Evolutionary conservation across 768 basidiomycete genomes (phyloP).

Genomic region (Boletus reticuloceps): DNA sequence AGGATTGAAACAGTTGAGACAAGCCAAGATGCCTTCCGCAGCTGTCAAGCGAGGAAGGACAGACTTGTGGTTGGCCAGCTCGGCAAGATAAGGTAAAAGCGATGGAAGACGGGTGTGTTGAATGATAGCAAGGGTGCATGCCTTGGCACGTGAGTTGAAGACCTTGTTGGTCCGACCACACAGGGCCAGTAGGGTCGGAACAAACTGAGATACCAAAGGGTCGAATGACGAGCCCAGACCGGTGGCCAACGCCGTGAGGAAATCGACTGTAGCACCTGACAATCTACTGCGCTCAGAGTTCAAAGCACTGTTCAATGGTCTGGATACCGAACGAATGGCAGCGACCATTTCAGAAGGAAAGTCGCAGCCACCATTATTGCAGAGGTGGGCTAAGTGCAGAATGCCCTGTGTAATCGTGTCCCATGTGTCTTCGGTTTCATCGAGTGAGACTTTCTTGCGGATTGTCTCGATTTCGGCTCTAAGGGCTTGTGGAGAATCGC

Average conservation of each 20-base stretch:
- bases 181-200: constrained; percentile 65
- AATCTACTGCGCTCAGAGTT: constrained; percentile 73
- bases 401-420: constrained; percentile 59
- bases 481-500: constrained; percentile 28
- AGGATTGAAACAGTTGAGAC: constrained; percentile 74
- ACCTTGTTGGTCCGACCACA: constrained; percentile 81
- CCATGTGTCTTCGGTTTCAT: constrained; percentile 82
- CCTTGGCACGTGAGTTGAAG: constrained; percentile 61
- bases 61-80: constrained; percentile 64
- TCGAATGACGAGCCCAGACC: constrained; percentile 64
- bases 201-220: constrained; percentile 58
- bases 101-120: constrained; percentile 65
- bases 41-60: constrained; percentile 57
- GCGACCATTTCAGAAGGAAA: constrained; percentile 49
- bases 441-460: constrained; percentile 40
- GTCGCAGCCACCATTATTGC: constrained; percentile 51
- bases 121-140: constrained; percentile 58
- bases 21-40: constrained; percentile 63
- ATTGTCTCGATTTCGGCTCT: constrained; percentile 42
- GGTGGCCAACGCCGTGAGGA: constrained; percentile 51
- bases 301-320: constrained; percentile 56
- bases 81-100: constrained; percentile 59
- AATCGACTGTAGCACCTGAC: constrained; percentile 63
- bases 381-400: constrained; percentile 43
- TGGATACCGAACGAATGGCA: constrained; percentile 48